Evolutionary conservation across 2,329 filamentous ascomycete genomes (phyloP).

Genomic region (Alternaria alternata): DNA sequence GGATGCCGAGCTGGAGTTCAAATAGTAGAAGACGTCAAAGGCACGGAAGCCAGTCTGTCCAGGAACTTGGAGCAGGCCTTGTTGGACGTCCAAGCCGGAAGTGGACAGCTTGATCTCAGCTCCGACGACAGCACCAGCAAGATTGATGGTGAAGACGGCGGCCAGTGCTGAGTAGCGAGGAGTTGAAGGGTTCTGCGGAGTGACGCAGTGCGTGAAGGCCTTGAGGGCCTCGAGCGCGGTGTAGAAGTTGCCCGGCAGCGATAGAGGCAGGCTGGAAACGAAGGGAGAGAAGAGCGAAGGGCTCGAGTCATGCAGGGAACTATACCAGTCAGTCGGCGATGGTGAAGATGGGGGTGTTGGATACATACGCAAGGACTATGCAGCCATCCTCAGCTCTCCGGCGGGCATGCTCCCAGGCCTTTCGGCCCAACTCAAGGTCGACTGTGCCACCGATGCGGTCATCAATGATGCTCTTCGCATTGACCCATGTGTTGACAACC

Average conservation of each 20-base stretch:
- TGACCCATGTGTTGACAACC: constrained; percentile 95
- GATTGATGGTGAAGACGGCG: constrained; percentile 80
- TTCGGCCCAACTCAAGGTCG: constrained; percentile 77
- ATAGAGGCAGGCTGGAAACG: constrained; percentile 79
- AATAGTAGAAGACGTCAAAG: constrained; percentile 98
- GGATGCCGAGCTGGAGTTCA: constrained; percentile 89
- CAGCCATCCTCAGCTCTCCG: constrained; percentile 95
- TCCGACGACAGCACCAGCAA: constrained; percentile 79
- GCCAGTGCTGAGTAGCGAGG: constrained; percentile 82
- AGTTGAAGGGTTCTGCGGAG: constrained; percentile 86
- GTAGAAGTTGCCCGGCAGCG: constrained; percentile 77
- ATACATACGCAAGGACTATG: constrained; percentile 80
- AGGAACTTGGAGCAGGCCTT: constrained; percentile 82
- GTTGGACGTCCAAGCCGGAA: constrained; percentile 83
- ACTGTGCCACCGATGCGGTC: constrained; percentile 78
- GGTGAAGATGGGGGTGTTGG: background rate
- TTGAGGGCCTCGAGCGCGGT: constrained; percentile 81
- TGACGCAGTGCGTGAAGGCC: constrained; percentile 87
- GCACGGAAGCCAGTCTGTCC: constrained; percentile 83
- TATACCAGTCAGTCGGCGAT: constrained; percentile 51
- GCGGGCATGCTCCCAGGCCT: constrained; percentile 96
- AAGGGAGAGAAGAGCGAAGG: constrained; percentile 87
- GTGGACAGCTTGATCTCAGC: constrained; percentile 82
- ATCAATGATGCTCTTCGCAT: constrained; percentile 75
- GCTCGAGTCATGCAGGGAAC: constrained; percentile 86